A percentile compares a stretch with the other conserved stretches of the same genome.
phyloP scores from a whole-genome alignment of 2,329 filamentous ascomycete species.

The Golovinomyces cichoracearum region DNA sequence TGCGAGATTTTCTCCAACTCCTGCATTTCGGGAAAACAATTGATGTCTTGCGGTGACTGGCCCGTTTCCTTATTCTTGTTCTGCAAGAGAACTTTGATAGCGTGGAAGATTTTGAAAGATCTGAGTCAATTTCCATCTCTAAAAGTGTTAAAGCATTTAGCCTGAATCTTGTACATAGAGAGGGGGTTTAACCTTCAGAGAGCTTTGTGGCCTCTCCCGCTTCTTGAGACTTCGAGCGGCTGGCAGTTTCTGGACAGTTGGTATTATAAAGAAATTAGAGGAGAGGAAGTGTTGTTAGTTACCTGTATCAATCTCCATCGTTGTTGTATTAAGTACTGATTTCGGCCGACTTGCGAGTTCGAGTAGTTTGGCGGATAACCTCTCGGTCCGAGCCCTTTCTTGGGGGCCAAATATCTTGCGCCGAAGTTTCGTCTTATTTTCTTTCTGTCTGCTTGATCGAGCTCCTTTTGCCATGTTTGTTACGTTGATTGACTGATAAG shows the following conservation, averaged over 20 bases:
- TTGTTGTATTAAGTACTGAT: conserved; percentile 18
- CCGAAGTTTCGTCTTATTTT: conserved; percentile 60
- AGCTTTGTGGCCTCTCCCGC: neutral
- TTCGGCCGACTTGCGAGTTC: conserved; percentile 56
- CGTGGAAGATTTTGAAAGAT: conserved; percentile 16
- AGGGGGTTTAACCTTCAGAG: neutral
- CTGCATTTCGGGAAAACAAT: conserved; percentile 36
- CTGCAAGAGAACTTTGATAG: conserved; percentile 17
- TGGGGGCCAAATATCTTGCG: conserved; percentile 61
- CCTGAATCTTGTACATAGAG: neutral
- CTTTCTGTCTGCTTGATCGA: conserved; percentile 53
- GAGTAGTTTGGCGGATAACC: conserved; percentile 63
- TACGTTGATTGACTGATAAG: too few species aligned
- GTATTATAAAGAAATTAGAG: neutral
- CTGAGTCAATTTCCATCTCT: conserved; percentile 32
- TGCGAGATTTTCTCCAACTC: conserved; percentile 20
- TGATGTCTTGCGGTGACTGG: conserved; percentile 22
- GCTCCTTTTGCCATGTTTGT: conserved; percentile 67
- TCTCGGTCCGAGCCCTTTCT: conserved; percentile 52
- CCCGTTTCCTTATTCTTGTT: conserved; percentile 31
- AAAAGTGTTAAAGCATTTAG: conserved; percentile 2
- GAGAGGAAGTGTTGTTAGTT: neutral
- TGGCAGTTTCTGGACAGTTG: neutral
- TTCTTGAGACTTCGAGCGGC: neutral
- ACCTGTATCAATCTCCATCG: conserved; percentile 12